Conservation (phyloP, 352 stramenopile species). For the Phytophthora megakarya region DNA sequence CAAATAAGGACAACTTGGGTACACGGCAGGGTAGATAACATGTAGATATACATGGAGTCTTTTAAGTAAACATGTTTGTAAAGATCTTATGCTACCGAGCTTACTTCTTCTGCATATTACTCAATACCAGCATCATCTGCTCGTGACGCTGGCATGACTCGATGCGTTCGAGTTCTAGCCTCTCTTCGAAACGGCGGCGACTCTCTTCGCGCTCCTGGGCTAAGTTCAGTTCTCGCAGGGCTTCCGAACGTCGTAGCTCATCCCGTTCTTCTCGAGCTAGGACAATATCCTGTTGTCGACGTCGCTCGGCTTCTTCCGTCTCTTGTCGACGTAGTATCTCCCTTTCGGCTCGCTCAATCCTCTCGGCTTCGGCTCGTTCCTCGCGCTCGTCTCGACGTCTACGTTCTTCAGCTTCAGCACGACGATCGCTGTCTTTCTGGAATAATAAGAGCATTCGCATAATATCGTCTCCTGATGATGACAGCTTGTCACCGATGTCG, state of each 20-base stretch:
- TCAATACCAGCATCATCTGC: conserved; percentile 10
- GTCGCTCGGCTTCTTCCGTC: neutral
- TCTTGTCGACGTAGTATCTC: neutral
- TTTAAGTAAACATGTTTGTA: no score
- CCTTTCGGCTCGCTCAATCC: neutral
- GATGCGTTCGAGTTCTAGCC: neutral
- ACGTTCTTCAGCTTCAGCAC: neutral
- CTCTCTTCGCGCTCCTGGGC: conserved; percentile 10
- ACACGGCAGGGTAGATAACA: no score
- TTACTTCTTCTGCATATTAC: neutral
- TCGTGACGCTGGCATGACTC: conserved; percentile 7
- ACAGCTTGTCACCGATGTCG: neutral
- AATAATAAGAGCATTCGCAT: conserved; percentile 5
- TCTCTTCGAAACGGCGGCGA: neutral
- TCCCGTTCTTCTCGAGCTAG: neutral
- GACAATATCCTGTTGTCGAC: neutral
- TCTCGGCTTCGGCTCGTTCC: neutral
- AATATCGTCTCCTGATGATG: neutral
- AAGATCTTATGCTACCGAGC: no score
- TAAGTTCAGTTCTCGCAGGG: neutral
- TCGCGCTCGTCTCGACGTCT: neutral
- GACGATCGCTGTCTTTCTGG: conserved; percentile 7
- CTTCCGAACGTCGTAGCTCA: neutral
- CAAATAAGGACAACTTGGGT: no score
- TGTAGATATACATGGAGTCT: no score